A percentile compares a stretch with the other conserved stretches of the same genome.
Evolutionary conservation across 1,139 yeast species (phyloP).

Genomic region (Blastobotrys malaysiensis): DNA sequence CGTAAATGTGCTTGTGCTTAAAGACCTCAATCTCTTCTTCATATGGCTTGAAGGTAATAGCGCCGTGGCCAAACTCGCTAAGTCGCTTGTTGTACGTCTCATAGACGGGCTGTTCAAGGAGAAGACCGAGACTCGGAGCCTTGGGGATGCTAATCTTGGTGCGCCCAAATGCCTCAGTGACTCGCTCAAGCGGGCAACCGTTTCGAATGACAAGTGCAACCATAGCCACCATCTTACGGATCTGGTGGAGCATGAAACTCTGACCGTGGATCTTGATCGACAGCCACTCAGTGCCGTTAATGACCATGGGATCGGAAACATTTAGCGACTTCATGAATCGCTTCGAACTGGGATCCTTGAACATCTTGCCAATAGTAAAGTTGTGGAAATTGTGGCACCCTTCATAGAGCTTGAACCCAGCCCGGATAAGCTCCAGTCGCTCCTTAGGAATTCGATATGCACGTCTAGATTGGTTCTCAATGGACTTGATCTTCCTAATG

Average conservation of each 20-base stretch:
- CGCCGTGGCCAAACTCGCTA: conserved; percentile 72
- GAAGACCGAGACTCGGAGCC: conserved; percentile 92
- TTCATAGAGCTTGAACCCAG: conserved; percentile 64
- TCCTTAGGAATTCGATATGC: conserved; percentile 58
- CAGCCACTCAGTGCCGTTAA: conserved; percentile 93
- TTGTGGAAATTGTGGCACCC: conserved; percentile 96
- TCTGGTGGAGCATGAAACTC: conserved; percentile 97
- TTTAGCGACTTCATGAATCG: conserved; percentile 74
- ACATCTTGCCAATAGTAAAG: conserved; percentile 85
- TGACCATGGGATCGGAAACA: conserved; percentile 87
- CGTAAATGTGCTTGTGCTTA: conserved; percentile 84
- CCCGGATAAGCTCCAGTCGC: conserved; percentile 57
- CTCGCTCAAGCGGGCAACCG: conserved; percentile 73
- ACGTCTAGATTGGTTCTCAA: conserved; percentile 68
- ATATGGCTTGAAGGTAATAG: conserved; percentile 63
- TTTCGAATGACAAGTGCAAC: conserved; percentile 80
- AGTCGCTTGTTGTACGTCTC: conserved; percentile 74
- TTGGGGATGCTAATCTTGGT: conserved; percentile 85
- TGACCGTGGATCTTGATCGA: conserved; percentile 96
- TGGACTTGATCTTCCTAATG: conserved; percentile 52
- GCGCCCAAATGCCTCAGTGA: conserved; percentile 70
- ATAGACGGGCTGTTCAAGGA: conserved; percentile 88
- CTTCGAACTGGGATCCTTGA: conserved; percentile 76
- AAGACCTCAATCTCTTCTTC: conserved; percentile 71
- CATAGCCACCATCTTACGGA: conserved; percentile 97